Evolutionary conservation across 1,284 basidiomycete genomes (phyloP), one percentile per base, ranked within the genome.

Genomic region (Anthracocystis walkeri): DNA sequence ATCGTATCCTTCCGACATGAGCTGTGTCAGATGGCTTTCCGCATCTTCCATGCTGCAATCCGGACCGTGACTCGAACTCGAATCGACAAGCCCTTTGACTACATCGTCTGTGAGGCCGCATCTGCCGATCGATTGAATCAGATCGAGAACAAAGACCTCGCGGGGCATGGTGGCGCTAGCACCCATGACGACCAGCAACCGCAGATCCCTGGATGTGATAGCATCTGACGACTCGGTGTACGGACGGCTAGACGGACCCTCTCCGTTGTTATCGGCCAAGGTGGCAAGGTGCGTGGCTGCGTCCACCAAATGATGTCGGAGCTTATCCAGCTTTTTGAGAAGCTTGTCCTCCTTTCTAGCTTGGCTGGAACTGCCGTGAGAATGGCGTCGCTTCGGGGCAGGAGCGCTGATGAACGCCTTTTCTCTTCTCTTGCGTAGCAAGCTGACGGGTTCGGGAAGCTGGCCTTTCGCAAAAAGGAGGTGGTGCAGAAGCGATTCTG

Each of bases 381-480:
- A 51, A 4, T 57, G 48, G 0, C 52, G 46, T 20, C 54, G 31
- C 27, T 23, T 14, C 21, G 49, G 25, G 27, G 16, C 3, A 27
- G 53, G 0, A 44, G 41, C 8, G 27, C 27, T 20, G 33, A 23
- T 5, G 1, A 12, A 41, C 0, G 44, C 2, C 23, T 31, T 8
- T 11, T 53, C 45, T n/a, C 45, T 58, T 33, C 41, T 57, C 42
- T 60, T 62, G 8, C 53, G 67, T 18, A 64, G 27, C 10, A 67
- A 23, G 41, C 58, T 71, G 60, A 79, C 65, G 12, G 65, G 70
- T 33, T 69, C 64, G 25, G 77, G 71, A 7, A 79, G 55, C 51
- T 80, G 79, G 5, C 65, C 71, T 31, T 75, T 68, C 6, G 68
- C 62, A 48, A 76, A 80, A 2, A 80, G 71, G 5, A 78, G 53